These are phyloP conservation scores for Scleromitrula shiraiana DNA, from an alignment of 2,329 filamentous ascomycete species.

Conservation along the genomic window DNA sequence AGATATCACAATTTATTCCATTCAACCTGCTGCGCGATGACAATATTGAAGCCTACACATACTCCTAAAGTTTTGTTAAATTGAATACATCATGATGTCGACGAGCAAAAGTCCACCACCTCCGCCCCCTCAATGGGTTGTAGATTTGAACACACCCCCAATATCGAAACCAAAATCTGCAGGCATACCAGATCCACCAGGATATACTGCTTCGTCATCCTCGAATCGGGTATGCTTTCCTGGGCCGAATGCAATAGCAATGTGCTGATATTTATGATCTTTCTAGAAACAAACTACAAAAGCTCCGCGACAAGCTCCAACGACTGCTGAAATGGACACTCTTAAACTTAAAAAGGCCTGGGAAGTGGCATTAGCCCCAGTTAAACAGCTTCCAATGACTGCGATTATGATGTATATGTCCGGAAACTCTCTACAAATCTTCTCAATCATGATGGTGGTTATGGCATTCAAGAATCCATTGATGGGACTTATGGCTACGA, in stretches of 20 bases:
- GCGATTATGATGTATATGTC: conserved; percentile 99
- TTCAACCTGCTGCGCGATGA: background rate
- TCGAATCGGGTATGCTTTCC: conserved; percentile 46
- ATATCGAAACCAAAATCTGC: conserved; percentile 55
- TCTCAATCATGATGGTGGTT: conserved; percentile 99
- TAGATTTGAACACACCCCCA: conserved; percentile 67
- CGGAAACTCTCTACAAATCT: conserved; percentile 95
- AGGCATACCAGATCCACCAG: conserved; percentile 75
- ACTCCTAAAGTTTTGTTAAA: background rate
- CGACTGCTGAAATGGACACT: conserved; percentile 81
- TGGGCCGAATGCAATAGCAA: background rate
- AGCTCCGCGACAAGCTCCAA: conserved; percentile 54
- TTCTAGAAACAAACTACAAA: conserved; percentile 32
- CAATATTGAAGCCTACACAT: background rate
- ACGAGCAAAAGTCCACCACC: conserved; percentile 17
- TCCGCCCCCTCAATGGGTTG: conserved; percentile 69
- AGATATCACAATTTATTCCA: background rate
- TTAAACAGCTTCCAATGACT: conserved; percentile 95
- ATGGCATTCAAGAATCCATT: conserved; percentile 98
- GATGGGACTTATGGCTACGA: conserved; percentile 72
- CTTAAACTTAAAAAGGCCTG: conserved; percentile 98
- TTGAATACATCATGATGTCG: background rate
- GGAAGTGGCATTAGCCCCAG: conserved; percentile 89
- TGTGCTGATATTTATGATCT: background rate
- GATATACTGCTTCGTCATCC: conserved; percentile 52